A percentile compares a stretch with the other conserved stretches of the same genome.
phyloP scores from a whole-genome alignment of 768 basidiomycete genomes.

The Gymnopilus dilepis region DNA sequence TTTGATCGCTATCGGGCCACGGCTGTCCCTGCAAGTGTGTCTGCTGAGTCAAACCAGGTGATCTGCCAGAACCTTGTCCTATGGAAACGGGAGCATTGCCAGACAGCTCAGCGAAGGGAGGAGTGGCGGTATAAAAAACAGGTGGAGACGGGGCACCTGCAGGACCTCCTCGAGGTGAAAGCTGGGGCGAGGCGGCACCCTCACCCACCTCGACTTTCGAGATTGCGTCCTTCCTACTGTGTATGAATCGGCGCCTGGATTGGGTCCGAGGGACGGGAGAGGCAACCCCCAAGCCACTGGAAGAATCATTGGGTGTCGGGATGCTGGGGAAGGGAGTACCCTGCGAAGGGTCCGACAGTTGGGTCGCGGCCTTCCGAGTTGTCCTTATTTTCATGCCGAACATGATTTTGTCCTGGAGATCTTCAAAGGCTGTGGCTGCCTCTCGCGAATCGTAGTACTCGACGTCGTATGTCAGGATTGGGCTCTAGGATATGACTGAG shows the following conservation, averaged over 20 bases:
- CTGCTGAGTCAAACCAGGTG: neutral
- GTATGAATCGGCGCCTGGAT: constrained; percentile 39
- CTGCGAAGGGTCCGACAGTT: neutral
- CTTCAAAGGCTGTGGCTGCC: constrained; percentile 54
- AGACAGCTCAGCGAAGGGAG: constrained; percentile 18
- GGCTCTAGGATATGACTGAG: constrained; percentile 15
- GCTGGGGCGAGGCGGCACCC: neutral
- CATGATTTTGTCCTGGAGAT: constrained; percentile 52
- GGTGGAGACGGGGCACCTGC: constrained; percentile 35
- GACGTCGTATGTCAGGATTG: constrained; percentile 50
- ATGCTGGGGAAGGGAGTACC: constrained; percentile 13
- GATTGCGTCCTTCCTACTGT: constrained; percentile 28
- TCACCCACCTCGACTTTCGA: constrained; percentile 12
- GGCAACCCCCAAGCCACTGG: constrained; percentile 28
- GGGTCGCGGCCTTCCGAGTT: constrained; percentile 33
- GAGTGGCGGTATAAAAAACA: constrained; percentile 41
- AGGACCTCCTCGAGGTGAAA: neutral
- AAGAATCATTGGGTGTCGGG: constrained; percentile 24
- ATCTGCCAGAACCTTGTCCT: neutral
- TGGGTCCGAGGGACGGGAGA: constrained; percentile 40
- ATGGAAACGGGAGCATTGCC: neutral
- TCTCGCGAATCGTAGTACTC: constrained; percentile 74
- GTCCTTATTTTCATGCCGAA: constrained; percentile 59
- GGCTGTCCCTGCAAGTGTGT: constrained; percentile 16
- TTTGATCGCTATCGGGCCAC: constrained; percentile 19